These are phyloP conservation scores for Vigna reflexopilosa DNA, from an alignment of 306 rosid species.

Conservation along the genomic window DNA sequence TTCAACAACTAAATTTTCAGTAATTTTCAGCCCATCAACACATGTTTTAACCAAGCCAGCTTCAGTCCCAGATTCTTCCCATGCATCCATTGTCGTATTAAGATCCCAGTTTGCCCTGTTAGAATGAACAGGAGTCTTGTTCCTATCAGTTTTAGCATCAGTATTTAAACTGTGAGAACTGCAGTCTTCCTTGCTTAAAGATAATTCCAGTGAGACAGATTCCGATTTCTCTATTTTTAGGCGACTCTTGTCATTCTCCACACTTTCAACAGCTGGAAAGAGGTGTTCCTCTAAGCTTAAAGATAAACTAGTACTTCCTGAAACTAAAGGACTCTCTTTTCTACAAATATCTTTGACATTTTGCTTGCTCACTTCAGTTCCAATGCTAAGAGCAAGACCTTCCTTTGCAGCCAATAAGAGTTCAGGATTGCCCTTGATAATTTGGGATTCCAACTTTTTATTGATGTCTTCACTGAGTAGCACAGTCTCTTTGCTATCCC, in stretches of 20 bases:
- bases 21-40: constrained; percentile 38
- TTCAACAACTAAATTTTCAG: constrained; percentile 39
- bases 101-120: constrained; percentile 96
- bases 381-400: constrained; percentile 51
- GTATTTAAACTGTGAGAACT: constrained; percentile 44
- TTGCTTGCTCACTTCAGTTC: constrained; percentile 48
- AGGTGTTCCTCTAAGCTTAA: constrained; percentile 56
- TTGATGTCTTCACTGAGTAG: constrained; percentile 23
- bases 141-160: constrained; percentile 41
- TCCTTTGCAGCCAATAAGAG: constrained; percentile 58
- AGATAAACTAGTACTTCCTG: constrained; percentile 56
- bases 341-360: constrained; percentile 49
- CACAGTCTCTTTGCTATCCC: constrained; percentile 50
- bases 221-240: constrained; percentile 50
- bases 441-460: constrained; percentile 43
- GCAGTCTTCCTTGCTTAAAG: constrained; percentile 65
- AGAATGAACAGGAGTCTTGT: constrained; percentile 46
- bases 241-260: constrained; percentile 34
- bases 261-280: constrained; percentile 48
- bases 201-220: constrained; percentile 62
- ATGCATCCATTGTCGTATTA: constrained; percentile 93
- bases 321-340: constrained; percentile 48
- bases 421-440: constrained; percentile 51
- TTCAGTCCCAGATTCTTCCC: constrained; percentile 70
- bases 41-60: constrained; percentile 51